Base-by-base conservation (phyloP, 2,329 filamentous ascomycete species). In the Diplodia sapinea region DNA sequence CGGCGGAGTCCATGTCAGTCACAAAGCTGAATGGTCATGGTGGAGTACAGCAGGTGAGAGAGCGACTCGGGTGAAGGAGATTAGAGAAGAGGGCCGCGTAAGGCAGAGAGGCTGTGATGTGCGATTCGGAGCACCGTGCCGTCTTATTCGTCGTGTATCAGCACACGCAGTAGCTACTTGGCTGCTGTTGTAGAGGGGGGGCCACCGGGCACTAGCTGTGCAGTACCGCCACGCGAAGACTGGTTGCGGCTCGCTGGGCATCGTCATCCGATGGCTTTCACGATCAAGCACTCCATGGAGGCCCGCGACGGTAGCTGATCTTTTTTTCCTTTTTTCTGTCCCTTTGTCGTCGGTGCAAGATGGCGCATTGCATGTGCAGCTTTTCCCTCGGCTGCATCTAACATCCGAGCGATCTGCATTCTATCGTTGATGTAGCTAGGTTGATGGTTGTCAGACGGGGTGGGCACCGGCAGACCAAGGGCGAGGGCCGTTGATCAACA, bases 41-140 rank as follows among this genome's bases (percentile, higher is more conserved):
- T n/a, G 5, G 20, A 36, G n/a, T 43, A 38, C 17, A 20, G 4
- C 17, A 20, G 4, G 33, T n/a, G 40, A 26, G 31, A 20, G 36
- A 57, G n/a, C 40, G 36, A 40, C 40, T 36, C 36, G 40, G 36
- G 26, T 13, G 29, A 47, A n/a, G 40, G 17, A 62, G 36, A n/a
- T 33, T 29, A 11, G 29, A 23, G 26, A 49, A 20, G 57, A 29
- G 23, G 56, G 57, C 57, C 57, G 40, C 57, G 57, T 49, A 49
- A 62, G 57, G 57, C 57, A 33, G 36, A 50, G 57, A 62, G 57
- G 57, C 57, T 62, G 57, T 62, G 40, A 59, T 59, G 55, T 40
- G 55, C 33, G 38, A 49, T n/a, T 12, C 20, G 40, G 40, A 43
- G 17, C 40, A 17, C 17, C 13, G 40, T n/a, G 31, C 17, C 17